Evolutionary conservation across 2,329 filamentous ascomycete species (phyloP).

Genomic region (Aspergillus pseudoterreus): DNA sequence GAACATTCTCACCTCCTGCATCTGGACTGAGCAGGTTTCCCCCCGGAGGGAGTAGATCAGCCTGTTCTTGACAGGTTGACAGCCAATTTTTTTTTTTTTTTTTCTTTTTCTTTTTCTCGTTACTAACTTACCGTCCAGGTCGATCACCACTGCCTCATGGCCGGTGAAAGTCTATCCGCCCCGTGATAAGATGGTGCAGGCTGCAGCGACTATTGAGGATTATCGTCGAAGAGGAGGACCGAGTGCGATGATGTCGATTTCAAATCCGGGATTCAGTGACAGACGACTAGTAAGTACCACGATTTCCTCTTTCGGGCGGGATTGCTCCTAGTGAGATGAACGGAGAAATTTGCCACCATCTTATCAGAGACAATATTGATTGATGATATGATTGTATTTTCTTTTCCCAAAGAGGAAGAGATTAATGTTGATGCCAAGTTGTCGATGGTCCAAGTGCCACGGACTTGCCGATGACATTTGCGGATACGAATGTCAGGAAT

Average conservation of each 20-base stretch:
- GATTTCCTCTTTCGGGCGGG: not conserved
- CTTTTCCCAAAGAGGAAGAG: constrained; percentile 2
- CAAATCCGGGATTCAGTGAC: constrained; percentile 1
- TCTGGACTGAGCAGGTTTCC: not conserved
- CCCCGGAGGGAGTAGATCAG: too few relatives aligned
- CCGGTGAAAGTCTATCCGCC: not conserved
- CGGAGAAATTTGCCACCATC: constrained; percentile 15
- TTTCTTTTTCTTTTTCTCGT: not conserved
- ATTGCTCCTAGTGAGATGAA: not conserved
- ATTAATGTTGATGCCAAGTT: constrained; percentile 15
- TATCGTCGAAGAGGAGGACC: not conserved
- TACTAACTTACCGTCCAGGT: not conserved
- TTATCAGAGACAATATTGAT: constrained; percentile 13
- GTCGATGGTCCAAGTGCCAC: constrained; percentile 14
- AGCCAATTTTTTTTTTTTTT: not conserved
- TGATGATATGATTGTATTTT: not conserved
- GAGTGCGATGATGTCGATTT: not conserved
- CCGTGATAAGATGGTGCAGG: not conserved
- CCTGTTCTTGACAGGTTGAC: not conserved
- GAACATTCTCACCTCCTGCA: not conserved
- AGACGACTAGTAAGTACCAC: not conserved
- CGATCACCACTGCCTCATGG: not conserved
- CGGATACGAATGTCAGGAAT: constrained; percentile 16
- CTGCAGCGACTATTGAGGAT: not conserved
- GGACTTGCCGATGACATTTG: constrained; percentile 23